phyloP scores from a whole-genome alignment of 2,329 filamentous ascomycete species.

The Zasmidium cellare region DNA sequence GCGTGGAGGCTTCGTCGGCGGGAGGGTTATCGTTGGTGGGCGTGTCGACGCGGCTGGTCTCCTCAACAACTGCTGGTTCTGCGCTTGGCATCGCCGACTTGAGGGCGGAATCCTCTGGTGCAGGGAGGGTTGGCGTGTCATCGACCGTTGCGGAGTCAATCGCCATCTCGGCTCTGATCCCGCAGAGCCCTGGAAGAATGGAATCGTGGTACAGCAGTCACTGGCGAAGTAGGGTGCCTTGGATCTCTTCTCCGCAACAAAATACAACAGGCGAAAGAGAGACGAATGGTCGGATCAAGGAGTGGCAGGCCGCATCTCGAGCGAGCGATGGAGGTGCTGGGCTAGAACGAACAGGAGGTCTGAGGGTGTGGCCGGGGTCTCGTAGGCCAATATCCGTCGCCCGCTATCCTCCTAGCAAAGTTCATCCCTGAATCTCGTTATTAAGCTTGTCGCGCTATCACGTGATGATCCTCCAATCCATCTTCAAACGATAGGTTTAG shows the following conservation, averaged over 20 bases:
- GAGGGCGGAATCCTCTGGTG: neutral
- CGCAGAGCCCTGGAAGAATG: neutral
- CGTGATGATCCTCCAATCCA: neutral
- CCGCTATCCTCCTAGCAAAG: neutral
- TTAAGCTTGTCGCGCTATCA: neutral
- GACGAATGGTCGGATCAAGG: neutral
- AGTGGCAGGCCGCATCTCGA: neutral
- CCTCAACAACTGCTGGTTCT: neutral
- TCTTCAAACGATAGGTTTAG: too few species aligned
- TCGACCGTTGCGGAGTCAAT: neutral
- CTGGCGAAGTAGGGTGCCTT: neutral
- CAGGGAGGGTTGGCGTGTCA: neutral
- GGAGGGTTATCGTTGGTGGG: neutral
- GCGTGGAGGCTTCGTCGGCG: conserved; percentile 10
- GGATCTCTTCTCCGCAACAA: neutral
- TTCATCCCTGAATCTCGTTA: neutral
- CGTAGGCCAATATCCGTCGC: neutral
- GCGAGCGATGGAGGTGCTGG: neutral
- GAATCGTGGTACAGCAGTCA: neutral
- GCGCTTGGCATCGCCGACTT: neutral
- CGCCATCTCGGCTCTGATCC: neutral
- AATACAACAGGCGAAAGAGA: neutral
- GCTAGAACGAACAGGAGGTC: neutral
- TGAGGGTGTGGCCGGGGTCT: neutral
- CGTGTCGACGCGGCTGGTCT: neutral